A percentile compares a stretch with the other conserved stretches of the same genome.
Evolutionary conservation across 306 rosid genomes (phyloP).

Genomic region (Sesbania bispinosa): DNA sequence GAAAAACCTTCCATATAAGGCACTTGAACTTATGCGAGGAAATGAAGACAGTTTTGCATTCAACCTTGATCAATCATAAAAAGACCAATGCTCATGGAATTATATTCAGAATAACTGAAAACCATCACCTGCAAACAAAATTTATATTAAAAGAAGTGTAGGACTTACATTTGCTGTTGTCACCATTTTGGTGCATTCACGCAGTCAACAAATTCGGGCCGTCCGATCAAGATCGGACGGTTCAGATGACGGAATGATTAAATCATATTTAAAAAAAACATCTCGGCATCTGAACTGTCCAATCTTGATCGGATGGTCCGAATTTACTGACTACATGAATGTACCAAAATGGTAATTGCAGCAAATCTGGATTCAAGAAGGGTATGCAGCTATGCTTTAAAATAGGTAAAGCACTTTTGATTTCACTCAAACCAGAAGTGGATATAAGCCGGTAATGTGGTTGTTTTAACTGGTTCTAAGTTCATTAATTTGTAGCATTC

Average conservation of each 20-base stretch:
- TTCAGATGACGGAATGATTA: too few species aligned
- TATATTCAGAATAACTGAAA: background rate
- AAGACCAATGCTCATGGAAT: background rate
- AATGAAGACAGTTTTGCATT: background rate
- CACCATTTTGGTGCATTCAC: too few species aligned
- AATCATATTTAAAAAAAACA: too few species aligned
- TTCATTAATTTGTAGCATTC: background rate
- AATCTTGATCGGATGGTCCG: too few species aligned
- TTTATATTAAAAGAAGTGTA: background rate
- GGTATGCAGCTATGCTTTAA: background rate
- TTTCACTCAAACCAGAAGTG: background rate
- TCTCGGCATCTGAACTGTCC: too few species aligned
- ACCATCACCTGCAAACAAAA: conserved; percentile 28
- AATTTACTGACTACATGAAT: too few species aligned
- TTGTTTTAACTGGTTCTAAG: background rate
- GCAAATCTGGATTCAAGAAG: too few species aligned
- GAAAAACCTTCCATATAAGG: background rate
- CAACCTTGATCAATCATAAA: background rate
- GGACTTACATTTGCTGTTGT: too few species aligned
- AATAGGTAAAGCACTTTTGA: background rate
- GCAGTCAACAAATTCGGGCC: too few species aligned
- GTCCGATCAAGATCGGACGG: too few species aligned
- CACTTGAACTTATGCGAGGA: background rate
- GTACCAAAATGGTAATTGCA: too few species aligned
- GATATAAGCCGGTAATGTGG: background rate